Evolutionary conservation across 352 stramenopile species (phyloP).

Genomic region (Globisporangium echinulatum): DNA sequence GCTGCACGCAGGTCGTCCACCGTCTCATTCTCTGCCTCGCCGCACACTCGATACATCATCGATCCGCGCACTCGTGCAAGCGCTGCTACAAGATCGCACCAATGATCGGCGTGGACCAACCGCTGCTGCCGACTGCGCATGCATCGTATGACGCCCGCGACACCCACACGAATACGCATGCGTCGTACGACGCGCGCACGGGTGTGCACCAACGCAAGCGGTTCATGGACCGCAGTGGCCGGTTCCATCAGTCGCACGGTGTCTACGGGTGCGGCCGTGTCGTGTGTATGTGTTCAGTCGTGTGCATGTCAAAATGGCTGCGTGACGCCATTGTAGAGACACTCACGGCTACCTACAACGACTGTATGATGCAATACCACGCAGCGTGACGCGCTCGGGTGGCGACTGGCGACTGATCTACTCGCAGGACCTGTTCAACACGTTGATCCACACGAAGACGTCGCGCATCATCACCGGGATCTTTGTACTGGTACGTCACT

Average conservation of each 20-base stretch:
- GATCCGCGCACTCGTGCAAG: not conserved
- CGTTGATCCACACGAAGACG: constrained; percentile 81
- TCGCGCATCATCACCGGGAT: constrained; percentile 75
- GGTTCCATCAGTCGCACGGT: constrained; percentile 67
- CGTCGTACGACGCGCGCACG: not conserved
- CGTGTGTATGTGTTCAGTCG: not conserved
- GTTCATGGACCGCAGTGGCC: constrained; percentile 58
- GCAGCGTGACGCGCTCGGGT: constrained; percentile 40
- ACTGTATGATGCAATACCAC: not conserved
- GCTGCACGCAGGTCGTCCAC: too few relatives aligned
- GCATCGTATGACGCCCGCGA: too few relatives aligned
- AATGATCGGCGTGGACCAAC: constrained; percentile 22
- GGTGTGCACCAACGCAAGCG: constrained; percentile 10
- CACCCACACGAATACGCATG: not conserved
- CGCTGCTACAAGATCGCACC: too few relatives aligned
- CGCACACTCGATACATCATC: too few relatives aligned
- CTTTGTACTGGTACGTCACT: constrained; percentile 47
- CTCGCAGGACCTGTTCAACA: constrained; percentile 83
- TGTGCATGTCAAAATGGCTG: too few relatives aligned
- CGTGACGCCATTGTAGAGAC: not conserved
- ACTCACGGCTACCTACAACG: constrained; percentile 12
- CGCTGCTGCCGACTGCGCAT: constrained; percentile 20
- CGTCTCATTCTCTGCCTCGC: not conserved
- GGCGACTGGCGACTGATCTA: constrained; percentile 83
- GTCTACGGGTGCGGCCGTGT: constrained; percentile 48